A percentile compares a stretch with the other conserved stretches of the same genome.
phyloP scores from a whole-genome alignment of 208 protist genomes.

The Trypanosoma lewisi region DNA sequence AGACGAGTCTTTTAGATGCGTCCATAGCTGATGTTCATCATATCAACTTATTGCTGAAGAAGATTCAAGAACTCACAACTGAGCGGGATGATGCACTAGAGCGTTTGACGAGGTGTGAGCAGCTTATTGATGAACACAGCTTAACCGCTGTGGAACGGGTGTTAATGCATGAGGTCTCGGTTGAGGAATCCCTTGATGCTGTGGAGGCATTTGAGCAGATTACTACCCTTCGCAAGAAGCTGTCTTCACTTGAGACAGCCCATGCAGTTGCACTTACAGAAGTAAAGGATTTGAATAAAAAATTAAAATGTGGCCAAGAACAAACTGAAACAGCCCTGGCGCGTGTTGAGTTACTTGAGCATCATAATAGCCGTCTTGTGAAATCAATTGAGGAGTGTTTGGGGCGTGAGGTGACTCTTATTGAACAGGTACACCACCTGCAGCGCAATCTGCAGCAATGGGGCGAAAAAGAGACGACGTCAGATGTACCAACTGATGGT shows the following conservation, averaged over 20 bases:
- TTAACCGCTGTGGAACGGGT: conserved; percentile 67
- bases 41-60: conserved; percentile 43
- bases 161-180: conserved; percentile 66
- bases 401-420: conserved; percentile 37
- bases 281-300: conserved; percentile 28
- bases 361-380: conserved; percentile 35
- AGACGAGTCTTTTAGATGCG: conserved; percentile 51
- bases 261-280: conserved; percentile 24
- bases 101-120: conserved; percentile 40
- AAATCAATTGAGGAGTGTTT: conserved; percentile 38
- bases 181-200: conserved; percentile 63
- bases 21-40: conserved; percentile 63
- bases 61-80: conserved; percentile 33
- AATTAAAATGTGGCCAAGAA: neutral
- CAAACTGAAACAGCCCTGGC: neutral
- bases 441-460: conserved; percentile 37
- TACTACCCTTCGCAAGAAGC: conserved; percentile 45
- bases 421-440: conserved; percentile 36
- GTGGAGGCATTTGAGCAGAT: conserved; percentile 71
- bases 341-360: conserved; percentile 30
- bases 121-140: conserved; percentile 74
- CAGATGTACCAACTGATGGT: neutral
- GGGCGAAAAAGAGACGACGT: neutral
- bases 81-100: conserved; percentile 44
- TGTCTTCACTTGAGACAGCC: conserved; percentile 28